Conservation (phyloP, 331 rosid genomes). For the Telfairia occidentalis region DNA sequence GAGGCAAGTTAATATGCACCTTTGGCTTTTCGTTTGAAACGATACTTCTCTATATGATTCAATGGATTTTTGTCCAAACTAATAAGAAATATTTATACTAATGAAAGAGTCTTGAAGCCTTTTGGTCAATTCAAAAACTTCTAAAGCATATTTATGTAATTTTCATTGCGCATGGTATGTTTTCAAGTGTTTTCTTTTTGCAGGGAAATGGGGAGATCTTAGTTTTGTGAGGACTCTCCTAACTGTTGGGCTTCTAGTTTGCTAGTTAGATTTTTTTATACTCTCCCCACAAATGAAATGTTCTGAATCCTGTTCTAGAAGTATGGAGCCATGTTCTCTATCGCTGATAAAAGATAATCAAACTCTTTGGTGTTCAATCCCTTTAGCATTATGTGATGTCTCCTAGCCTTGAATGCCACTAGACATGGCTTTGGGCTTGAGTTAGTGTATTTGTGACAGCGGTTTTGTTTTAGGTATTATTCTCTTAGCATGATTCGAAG, state of each 20-base stretch:
- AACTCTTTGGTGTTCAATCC: background rate
- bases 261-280: background rate
- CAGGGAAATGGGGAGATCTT: background rate
- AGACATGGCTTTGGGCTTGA: background rate
- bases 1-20: conserved; percentile 48
- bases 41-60: conserved; percentile 2
- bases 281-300: background rate
- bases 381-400: background rate
- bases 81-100: background rate
- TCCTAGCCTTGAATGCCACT: background rate
- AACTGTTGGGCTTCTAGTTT: background rate
- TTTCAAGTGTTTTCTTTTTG: background rate
- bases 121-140: background rate
- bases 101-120: background rate
- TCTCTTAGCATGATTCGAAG: background rate
- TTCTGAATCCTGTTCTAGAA: background rate
- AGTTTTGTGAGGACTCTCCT: background rate
- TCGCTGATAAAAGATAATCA: background rate
- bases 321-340: background rate
- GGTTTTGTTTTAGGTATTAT: background rate
- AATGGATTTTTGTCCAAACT: background rate
- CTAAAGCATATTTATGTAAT: background rate
- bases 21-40: conserved; percentile 7
- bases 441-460: background rate
- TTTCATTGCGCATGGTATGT: background rate